Conservation (phyloP, 2,329 filamentous ascomycete genomes). For the Apiospora pterosperma region DNA sequence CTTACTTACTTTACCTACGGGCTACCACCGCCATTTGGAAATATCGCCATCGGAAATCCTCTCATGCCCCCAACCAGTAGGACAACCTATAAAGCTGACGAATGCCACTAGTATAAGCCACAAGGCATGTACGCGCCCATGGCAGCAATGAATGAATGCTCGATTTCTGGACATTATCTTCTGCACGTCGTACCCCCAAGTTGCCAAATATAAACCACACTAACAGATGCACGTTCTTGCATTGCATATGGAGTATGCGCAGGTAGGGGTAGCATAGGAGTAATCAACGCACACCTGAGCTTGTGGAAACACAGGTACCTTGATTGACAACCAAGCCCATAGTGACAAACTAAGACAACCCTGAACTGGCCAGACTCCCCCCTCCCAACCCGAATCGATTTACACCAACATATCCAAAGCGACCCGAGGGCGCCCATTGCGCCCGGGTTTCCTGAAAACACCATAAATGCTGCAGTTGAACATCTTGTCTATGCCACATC, state of each 20-base stretch:
- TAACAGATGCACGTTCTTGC: neutral
- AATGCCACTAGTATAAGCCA: neutral
- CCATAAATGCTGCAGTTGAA: neutral
- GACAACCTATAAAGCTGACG: neutral
- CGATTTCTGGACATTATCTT: neutral
- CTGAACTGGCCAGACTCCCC: neutral
- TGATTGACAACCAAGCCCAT: too few relatives aligned
- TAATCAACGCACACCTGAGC: neutral
- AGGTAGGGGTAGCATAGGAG: neutral
- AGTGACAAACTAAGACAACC: neutral
- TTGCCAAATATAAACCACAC: neutral
- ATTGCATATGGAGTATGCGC: neutral
- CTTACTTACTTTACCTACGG: neutral
- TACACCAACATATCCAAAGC: neutral
- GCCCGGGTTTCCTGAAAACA: neutral
- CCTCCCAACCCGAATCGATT: neutral
- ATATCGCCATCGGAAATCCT: neutral
- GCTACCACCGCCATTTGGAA: neutral
- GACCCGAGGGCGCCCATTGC: neutral
- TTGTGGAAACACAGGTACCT: neutral
- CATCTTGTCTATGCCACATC: conserved; percentile 23
- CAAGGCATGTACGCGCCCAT: too few relatives aligned
- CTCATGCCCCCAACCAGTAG: neutral
- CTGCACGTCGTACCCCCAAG: neutral
- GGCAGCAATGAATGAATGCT: neutral